Conservation (phyloP, 805 yeast species). For the Yarrowia yakushimensis region DNA sequence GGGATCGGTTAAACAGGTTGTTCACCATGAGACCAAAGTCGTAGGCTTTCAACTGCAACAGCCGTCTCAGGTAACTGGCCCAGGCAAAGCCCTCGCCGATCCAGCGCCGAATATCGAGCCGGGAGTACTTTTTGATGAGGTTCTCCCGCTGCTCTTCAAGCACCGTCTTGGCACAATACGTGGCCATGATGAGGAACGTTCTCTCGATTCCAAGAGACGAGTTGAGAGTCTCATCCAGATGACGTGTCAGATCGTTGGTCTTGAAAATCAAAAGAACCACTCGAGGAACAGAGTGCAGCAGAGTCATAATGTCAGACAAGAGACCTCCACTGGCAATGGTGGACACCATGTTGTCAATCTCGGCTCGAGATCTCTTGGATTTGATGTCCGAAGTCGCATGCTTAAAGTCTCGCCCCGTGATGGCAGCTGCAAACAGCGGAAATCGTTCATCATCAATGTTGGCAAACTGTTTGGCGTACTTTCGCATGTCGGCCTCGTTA, state of each 20-base stretch:
- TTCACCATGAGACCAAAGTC: conserved; percentile 34
- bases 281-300: conserved; percentile 76
- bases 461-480: conserved; percentile 75
- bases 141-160: conserved; percentile 60
- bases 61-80: conserved; percentile 38
- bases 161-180: conserved; percentile 80
- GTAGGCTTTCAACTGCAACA: conserved; percentile 37
- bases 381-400: conserved; percentile 57
- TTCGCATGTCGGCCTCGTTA: conserved; percentile 60
- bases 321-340: conserved; percentile 55
- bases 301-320: conserved; percentile 70
- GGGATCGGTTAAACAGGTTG: background rate
- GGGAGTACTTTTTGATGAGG: conserved; percentile 30
- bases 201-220: conserved; percentile 84
- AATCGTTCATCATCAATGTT: conserved; percentile 73
- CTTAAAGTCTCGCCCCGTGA: conserved; percentile 88
- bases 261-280: conserved; percentile 82
- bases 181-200: conserved; percentile 83
- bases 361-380: conserved; percentile 54
- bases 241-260: conserved; percentile 90
- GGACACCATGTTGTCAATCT: conserved; percentile 62
- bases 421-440: conserved; percentile 83
- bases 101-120: conserved; percentile 28
- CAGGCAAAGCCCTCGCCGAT: conserved; percentile 36
- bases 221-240: conserved; percentile 76